Evolutionary conservation across 2,329 filamentous ascomycete genomes (phyloP), one percentile per base, ranked within the genome.

Genomic region (Pestalotiopsis sp.): DNA sequence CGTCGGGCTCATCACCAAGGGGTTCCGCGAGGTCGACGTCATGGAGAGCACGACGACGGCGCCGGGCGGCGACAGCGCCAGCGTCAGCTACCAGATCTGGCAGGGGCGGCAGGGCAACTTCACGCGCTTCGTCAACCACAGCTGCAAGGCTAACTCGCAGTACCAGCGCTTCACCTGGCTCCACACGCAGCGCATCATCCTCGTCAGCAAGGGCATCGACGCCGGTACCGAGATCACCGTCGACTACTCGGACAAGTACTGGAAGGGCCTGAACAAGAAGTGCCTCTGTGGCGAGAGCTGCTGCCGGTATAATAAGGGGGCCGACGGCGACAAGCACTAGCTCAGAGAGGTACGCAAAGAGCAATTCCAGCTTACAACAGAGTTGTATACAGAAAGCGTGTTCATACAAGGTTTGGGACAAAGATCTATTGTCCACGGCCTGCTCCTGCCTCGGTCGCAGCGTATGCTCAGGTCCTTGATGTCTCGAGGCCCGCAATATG

Each of bases 41-140:
- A 88, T 89, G 86, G 78, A 85, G 67, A 81, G 82, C 36, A 81
- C 81, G 0, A 80, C 81, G 0, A 73, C 74, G 4, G 73, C 70
- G 4, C 71, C 68, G 36, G 65, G n/a, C 17, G 17, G 17, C 14
- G 17, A 17, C 6, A 11, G 45, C 45, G 20, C 17, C 45, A 52
- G 45, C 45, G 45, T 52, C 20, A 73, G 72, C 1, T 90, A 89
- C 72, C 87, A 90, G 73, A 89, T 89, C 67, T 89, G 83, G 81
- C 87, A 90, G 73, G 87, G 86, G 0, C 77, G 78, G 67, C 81
- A 84, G 75, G 85, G 87, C 3, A 89, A 89, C 72, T 88, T 86
- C 71, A 89, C 87, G 2, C 80, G 86, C 0, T 89, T 90, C 72
- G 84, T 89, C 56, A 89, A 89, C 74, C 86, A 89, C 72, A 88